Base-by-base conservation (phyloP, 371 early-diverging fungal genomes). In the Apophysomyces variabilis region DNA sequence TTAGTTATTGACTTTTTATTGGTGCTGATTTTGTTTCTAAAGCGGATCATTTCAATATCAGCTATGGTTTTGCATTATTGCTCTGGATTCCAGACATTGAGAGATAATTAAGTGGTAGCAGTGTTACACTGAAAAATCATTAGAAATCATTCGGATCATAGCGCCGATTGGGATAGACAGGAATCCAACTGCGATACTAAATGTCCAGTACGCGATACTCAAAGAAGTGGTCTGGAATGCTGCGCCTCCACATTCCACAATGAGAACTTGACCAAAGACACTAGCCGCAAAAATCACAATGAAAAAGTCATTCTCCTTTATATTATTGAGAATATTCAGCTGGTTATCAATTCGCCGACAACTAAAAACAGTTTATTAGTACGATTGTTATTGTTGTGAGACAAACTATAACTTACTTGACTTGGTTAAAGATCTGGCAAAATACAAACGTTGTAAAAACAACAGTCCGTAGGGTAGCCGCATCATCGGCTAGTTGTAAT, bases 391-490 rank as follows among this genome's bases (percentile, higher is more conserved):
- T 26, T 26, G 32, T 26, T 26, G 32, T 26, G n/a, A 56, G 26
- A 60, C 38, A 18, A n/a, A 45, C 58, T 35, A 14, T 4, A 14
- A 67, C 79, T 73, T 70, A 80, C 80, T 90, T 90, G 79, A 90
- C 58, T 68, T 89, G 89, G 71, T 92, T 92, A 67, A 91, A 92
- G 38, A 94, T 83, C 66, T 93, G 94, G 50, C 92, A 72, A 65
- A 91, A 89, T 3, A 93, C 90, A 74, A 93, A 94, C 1, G 91
- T 84, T 66, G 90, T 93, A 72, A 93, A 93, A 0, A 93, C 85
- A 58, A 90, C 70, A 6, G 90, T 86, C 46, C 80, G 75, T 9
- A 91, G 72, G 9, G 78, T 70, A 13, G 58, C 68, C 46, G 64
- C 67, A 21, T 79, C 77, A 6, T 70, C 46, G 72, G 43, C 13